phyloP scores from a whole-genome alignment of 2,329 filamentous ascomycete species.

The Exophiala sp. region DNA sequence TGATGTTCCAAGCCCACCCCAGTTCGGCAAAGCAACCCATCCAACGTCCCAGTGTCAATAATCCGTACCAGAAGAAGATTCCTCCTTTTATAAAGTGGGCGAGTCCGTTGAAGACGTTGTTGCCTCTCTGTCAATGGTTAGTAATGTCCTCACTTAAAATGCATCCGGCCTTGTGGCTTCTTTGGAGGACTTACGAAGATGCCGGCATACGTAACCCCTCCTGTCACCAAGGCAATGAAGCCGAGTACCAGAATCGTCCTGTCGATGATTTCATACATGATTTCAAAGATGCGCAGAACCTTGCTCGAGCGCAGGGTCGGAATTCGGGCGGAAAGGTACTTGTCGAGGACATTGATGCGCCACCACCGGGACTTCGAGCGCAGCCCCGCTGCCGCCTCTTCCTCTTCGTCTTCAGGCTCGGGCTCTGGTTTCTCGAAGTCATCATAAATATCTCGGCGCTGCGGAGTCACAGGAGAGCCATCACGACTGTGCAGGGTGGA shows the following conservation, averaged over 20 bases:
- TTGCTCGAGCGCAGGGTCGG: conserved; percentile 34
- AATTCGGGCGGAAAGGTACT: conserved; percentile 51
- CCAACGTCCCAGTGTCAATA: conserved; percentile 83
- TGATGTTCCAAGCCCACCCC: conserved; percentile 93
- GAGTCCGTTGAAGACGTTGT: conserved; percentile 70
- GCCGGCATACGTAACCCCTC: conserved; percentile 69
- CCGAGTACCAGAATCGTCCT: conserved; percentile 71
- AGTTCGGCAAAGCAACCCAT: conserved; percentile 82
- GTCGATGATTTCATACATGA: conserved; percentile 64
- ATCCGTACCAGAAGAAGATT: conserved; percentile 89
- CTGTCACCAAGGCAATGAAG: conserved; percentile 65
- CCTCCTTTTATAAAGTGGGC: conserved; percentile 93
- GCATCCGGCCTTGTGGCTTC: background rate
- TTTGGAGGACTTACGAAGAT: conserved; percentile 63
- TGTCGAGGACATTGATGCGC: conserved; percentile 42
- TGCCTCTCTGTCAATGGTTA: conserved; percentile 36
- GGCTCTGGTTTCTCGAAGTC: conserved; percentile 44
- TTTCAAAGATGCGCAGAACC: conserved; percentile 52
- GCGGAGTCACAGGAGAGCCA: conserved; percentile 53
- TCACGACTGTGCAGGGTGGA: conserved; percentile 63
- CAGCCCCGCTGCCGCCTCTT: too few species aligned
- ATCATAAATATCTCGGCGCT: conserved; percentile 44
- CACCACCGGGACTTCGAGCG: conserved; percentile 31
- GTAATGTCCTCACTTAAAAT: conserved; percentile 6
- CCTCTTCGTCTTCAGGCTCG: too few species aligned